A percentile compares a stretch with the other conserved stretches of the same genome.
Conservation (phyloP, 2,329 filamentous ascomycete genomes). For the Pseudovirgaria hyperparasitica region DNA sequence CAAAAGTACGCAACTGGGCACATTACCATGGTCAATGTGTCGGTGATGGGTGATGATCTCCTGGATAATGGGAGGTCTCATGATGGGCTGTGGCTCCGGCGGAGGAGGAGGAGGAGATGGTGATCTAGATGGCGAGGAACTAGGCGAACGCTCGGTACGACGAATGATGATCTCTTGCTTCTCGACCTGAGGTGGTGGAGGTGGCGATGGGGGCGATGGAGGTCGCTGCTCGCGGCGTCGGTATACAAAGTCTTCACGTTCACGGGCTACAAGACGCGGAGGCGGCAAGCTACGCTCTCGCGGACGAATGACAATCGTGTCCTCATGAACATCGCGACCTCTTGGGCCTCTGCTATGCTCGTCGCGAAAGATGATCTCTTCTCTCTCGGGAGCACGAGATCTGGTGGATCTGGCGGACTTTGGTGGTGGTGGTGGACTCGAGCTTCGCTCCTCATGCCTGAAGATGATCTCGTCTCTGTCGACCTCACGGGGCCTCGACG, state of each 20-base stretch:
- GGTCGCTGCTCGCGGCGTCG: slow-evolving; percentile 24
- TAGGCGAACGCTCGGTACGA: slow-evolving; percentile 33
- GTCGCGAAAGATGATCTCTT: slow-evolving; percentile 28
- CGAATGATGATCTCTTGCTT: slow-evolving; percentile 35
- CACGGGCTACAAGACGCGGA: slow-evolving; percentile 23
- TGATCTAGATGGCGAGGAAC: too few species aligned
- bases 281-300: slow-evolving; percentile 25
- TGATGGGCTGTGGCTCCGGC: slow-evolving; percentile 50
- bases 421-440: too few species aligned
- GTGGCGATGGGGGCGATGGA: slow-evolving; percentile 16
- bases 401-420: too few species aligned
- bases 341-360: slow-evolving; percentile 22
- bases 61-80: slow-evolving; percentile 69
- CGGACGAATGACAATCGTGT: slow-evolving; percentile 19
- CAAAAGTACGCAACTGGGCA: neutral
- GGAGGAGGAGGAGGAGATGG: slow-evolving; percentile 31
- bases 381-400: slow-evolving; percentile 16
- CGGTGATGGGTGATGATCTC: slow-evolving; percentile 83
- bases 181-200: slow-evolving; percentile 20
- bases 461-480: slow-evolving; percentile 36
- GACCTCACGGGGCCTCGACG: slow-evolving; percentile 14
- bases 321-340: slow-evolving; percentile 21
- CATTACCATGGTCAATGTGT: slow-evolving; percentile 73
- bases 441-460: slow-evolving; percentile 24
- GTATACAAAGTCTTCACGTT: slow-evolving; percentile 28